phyloP scores from a whole-genome alignment of 2,329 filamentous ascomycete species.

The Trematosphaeria pertusa region DNA sequence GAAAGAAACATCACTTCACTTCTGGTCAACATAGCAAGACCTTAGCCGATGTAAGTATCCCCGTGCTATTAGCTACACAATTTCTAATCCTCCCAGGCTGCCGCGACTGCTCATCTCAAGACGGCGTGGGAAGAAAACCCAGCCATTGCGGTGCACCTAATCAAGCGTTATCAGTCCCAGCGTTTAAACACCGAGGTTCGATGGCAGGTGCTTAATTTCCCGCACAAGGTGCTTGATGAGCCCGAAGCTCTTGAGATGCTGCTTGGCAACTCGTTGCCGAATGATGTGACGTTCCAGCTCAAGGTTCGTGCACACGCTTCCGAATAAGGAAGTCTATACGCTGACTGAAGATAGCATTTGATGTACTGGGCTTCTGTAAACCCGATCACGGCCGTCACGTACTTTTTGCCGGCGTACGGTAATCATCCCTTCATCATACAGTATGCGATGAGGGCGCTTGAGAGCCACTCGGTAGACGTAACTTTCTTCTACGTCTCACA shows the following conservation, averaged over 20 bases:
- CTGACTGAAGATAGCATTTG: conserved; percentile 67
- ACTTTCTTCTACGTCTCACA: conserved; percentile 99
- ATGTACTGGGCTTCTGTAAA: conserved; percentile 94
- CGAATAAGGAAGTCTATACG: background rate
- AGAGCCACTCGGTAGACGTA: conserved; percentile 93
- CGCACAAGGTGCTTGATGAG: conserved; percentile 80
- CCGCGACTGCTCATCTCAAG: conserved; percentile 70
- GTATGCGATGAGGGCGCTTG: conserved; percentile 93
- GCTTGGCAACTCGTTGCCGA: conserved; percentile 76
- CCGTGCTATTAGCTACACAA: too few species aligned
- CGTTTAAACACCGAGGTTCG: conserved; percentile 78
- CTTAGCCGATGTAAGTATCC: conserved; percentile 46
- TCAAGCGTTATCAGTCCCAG: conserved; percentile 77
- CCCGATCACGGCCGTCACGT: conserved; percentile 89
- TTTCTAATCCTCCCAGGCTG: conserved; percentile 50
- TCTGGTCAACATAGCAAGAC: conserved; percentile 52
- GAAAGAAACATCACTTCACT: conserved; percentile 60
- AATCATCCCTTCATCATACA: conserved; percentile 94
- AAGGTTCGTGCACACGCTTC: conserved; percentile 64
- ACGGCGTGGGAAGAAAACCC: conserved; percentile 89
- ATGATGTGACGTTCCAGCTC: conserved; percentile 82
- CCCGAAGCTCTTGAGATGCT: conserved; percentile 84
- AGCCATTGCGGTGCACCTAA: conserved; percentile 84
- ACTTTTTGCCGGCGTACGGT: conserved; percentile 88
- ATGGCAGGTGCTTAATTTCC: conserved; percentile 79